Evolutionary conservation across 805 yeast species (phyloP), one percentile per base, ranked within the genome.

Genomic region (Starmerella davenportii): DNA sequence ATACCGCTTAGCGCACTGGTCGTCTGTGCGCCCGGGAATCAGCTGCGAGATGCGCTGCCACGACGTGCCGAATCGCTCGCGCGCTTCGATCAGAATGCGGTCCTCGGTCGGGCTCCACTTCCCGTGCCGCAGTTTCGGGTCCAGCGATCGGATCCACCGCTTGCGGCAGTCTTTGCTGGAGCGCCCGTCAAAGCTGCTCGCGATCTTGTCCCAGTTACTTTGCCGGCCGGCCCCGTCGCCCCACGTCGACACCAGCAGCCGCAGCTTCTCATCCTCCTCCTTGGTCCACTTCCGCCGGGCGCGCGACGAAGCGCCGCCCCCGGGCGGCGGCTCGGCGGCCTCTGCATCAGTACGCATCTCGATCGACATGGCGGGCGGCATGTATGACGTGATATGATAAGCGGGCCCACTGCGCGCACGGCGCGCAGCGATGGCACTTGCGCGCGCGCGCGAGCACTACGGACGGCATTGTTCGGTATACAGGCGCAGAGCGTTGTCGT

Each of bases 1-100:
- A 54, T 80, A 85, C 50, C 95, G 62, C 52, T 85, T 85, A 2
- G 93, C 80, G 62, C 96, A 85, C 60, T 85, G 95, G 56, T 84
- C 95, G 51, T 84, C 94, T 0, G 93, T 85, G 53, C 95, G 65
- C 4, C 94, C 93, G 3, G 72, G 70, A 11, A 85, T 78, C 38
- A 70, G 75, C 37, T 65, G 59, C 0, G 93, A 74, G 9, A 85
- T 84, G 49, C 76, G 76, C 45, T 79, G 79, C 95, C 95, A 85
- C 23, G 74, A 69, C 0, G 93, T 68, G 0, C 95, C 95, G 53
- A 70, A 67, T 46, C 64, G 67, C 36, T 68, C 61, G 54, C 69
- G 79, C 2, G 90, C 82, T 37, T 65, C 63, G 18, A 76, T 52
- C 28, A 85, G 62, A 29, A 63, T 60, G 27, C 66, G 66, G 58